Evolutionary conservation across 2,329 filamentous ascomycete species (phyloP).

Genomic region (Fusarium illudens): DNA sequence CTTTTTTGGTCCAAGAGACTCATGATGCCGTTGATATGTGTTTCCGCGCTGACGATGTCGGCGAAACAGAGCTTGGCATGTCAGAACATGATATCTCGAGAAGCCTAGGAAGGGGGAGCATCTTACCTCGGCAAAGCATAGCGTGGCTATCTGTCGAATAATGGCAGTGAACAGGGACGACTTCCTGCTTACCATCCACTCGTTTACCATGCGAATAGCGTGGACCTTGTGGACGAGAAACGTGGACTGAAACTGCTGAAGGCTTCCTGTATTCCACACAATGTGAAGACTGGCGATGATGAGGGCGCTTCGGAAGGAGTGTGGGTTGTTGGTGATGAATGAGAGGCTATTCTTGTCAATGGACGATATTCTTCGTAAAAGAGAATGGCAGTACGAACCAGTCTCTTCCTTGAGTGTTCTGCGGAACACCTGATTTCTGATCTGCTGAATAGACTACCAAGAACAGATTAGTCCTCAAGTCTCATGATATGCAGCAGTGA

Average conservation of each 20-base stretch:
- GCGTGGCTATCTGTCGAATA: neutral
- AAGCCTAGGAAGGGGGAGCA: neutral
- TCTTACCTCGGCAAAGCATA: slow-evolving; percentile 1
- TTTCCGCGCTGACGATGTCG: neutral
- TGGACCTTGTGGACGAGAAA: neutral
- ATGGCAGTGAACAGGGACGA: neutral
- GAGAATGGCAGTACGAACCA: neutral
- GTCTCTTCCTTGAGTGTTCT: neutral
- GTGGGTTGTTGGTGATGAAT: neutral
- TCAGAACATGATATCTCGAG: neutral
- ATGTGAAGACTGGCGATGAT: neutral
- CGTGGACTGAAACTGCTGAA: neutral
- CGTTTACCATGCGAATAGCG: neutral
- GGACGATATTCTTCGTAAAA: neutral
- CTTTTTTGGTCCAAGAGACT: neutral
- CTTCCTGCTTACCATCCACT: neutral
- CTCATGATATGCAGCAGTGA: neutral
- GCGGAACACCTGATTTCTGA: neutral
- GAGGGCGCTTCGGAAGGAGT: neutral
- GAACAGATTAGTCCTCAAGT: neutral
- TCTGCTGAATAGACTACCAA: neutral
- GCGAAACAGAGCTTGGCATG: neutral
- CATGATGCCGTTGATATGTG: neutral
- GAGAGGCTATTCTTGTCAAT: neutral
- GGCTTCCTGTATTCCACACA: neutral